A percentile compares a stretch with the other conserved stretches of the same genome.
These are phyloP conservation scores for Fusarium temperatum DNA, from an alignment of 2,329 filamentous ascomycete genomes.

Conservation along the genomic window DNA sequence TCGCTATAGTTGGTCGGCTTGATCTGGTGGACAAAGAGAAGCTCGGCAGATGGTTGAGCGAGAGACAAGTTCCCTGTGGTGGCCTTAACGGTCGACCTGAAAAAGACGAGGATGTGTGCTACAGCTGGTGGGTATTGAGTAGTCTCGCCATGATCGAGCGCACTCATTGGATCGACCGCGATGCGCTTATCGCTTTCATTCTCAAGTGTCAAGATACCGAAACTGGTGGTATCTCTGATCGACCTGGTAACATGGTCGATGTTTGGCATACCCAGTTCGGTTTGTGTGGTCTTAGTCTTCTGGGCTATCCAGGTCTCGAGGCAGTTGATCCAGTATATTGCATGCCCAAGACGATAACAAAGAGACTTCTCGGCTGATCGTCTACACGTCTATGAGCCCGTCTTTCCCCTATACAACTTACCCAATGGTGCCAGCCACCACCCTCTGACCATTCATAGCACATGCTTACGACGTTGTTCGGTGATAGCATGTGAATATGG, in stretches of 20 bases:
- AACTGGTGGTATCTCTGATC: conserved; percentile 85
- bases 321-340: conserved; percentile 90
- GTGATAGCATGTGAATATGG: conserved; percentile 75
- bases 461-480: conserved; percentile 58
- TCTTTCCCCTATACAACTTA: background rate
- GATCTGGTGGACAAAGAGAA: conserved; percentile 85
- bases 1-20: conserved; percentile 83
- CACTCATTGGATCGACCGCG: conserved; percentile 91
- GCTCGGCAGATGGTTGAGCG: conserved; percentile 89
- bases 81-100: conserved; percentile 94
- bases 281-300: conserved; percentile 84
- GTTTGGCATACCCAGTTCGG: conserved; percentile 96
- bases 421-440: background rate
- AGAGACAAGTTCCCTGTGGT: conserved; percentile 86
- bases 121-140: conserved; percentile 98
- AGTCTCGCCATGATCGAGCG: conserved; percentile 89
- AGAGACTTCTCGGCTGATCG: conserved; percentile 61
- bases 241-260: conserved; percentile 94
- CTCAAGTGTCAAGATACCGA: conserved; percentile 87
- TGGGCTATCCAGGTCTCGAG: conserved; percentile 79
- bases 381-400: background rate
- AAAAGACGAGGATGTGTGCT: conserved; percentile 96
- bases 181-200: conserved; percentile 83
- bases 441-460: conserved; percentile 77
- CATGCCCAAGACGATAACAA: conserved; percentile 74